Base-by-base conservation (phyloP, 148 eudicot genomes). In the Polygonum maritimum region DNA sequence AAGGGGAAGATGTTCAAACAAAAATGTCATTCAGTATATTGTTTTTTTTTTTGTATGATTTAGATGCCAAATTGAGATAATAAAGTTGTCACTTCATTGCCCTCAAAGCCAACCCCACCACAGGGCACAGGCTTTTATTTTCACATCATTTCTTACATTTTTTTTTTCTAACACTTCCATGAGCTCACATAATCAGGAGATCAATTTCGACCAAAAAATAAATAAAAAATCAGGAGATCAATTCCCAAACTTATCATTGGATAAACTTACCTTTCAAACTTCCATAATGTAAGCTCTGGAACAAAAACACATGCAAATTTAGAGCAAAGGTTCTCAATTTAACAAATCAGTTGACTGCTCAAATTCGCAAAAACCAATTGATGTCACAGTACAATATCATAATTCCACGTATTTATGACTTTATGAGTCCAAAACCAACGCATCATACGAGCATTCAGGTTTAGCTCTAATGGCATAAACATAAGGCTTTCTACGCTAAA, bases 31-130 rank as follows among this genome's bases (percentile, higher is more conserved):
- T 36, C 44, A 67, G 19, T 67, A 67, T 36, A 67, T 36, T 67
- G 71, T 67, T 26, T 26, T 26, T 26, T 21, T 67, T 36, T 62
- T 67, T 67, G 44, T 38, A 41, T 36, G 45, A 67, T 60, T 60
- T 6, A 60, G 38, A 60, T 60, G 69, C 69, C 69, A 60, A 60
- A 60, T 7, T 67, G 45, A 35, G 21, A 44, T 16, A 67, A 63
- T 63, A 63, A 63, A 63, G 33, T 63, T 63, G 69, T 63, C 69
- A 63, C 69, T 63, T 63, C 69, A 31, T 40, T 63, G 39, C 69
- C 33, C 69, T 31, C 10, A 11, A 62, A 31, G 36, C 71, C 44
- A 67, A 36, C 21, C 45, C 45, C 19, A 6, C 18, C 8, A 44
- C 47, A 7, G 71, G 71, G 7, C 8, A 44, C 47, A 7, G 71